A percentile compares a stretch with the other conserved stretches of the same genome.
phyloP scores from a whole-genome alignment of 345 rosid species.

The Pelargonium nanum region DNA sequence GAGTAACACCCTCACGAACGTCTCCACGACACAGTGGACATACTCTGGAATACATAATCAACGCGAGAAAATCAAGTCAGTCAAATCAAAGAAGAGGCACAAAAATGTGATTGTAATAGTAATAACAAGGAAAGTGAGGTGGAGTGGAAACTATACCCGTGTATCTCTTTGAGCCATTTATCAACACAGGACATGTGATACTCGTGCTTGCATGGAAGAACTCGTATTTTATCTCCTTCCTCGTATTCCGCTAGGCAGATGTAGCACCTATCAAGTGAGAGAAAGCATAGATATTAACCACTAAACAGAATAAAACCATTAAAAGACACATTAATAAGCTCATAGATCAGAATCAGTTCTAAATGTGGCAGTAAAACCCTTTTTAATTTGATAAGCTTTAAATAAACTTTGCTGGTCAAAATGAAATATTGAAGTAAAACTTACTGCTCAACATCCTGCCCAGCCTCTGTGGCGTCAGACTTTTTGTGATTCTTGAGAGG shows the following conservation, averaged over 20 bases:
- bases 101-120: background rate
- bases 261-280: slow-evolving; percentile 40
- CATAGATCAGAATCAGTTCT: no score
- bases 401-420: background rate
- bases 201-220: slow-evolving; percentile 75
- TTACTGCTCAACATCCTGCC: slow-evolving; percentile 45
- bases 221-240: slow-evolving; percentile 58
- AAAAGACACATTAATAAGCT: background rate
- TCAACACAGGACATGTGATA: slow-evolving; percentile 69
- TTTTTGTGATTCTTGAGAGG: slow-evolving; percentile 52
- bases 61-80: background rate
- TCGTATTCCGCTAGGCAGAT: slow-evolving; percentile 62
- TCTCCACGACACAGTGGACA: slow-evolving; percentile 72
- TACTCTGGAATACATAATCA: slow-evolving; percentile 27
- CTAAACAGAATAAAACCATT: background rate
- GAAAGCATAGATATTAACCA: background rate
- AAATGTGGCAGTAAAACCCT: no score
- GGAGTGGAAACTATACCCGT: slow-evolving; percentile 31
- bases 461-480: slow-evolving; percentile 14
- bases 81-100: background rate
- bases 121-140: background rate
- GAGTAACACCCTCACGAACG: slow-evolving; percentile 32
- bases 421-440: slow-evolving; percentile 11
- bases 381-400: background rate
- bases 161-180: slow-evolving; percentile 85